phyloP scores from a whole-genome alignment of 208 protist species.

The Leishmania gerbilli region DNA sequence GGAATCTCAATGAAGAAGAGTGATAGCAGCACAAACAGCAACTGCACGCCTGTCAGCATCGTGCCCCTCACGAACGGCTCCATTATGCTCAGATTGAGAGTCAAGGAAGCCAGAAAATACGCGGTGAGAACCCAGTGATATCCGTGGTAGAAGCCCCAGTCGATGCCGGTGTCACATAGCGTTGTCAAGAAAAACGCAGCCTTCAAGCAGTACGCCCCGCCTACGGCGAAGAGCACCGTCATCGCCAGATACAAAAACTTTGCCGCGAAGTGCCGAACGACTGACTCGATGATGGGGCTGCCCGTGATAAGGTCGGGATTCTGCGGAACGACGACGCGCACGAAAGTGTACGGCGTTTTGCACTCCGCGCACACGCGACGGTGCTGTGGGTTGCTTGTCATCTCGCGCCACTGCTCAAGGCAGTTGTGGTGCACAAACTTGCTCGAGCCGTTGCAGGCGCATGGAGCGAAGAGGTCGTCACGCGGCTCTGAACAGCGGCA shows the following conservation, averaged over 20 bases:
- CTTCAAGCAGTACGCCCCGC: conserved; percentile 26
- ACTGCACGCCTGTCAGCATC: conserved; percentile 16
- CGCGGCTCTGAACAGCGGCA: conserved; percentile 25
- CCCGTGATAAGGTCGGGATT: conserved; percentile 21
- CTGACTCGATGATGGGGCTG: conserved; percentile 30
- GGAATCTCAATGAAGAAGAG: conserved; percentile 29
- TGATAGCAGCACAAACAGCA: conserved; percentile 28
- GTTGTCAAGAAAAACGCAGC: conserved; percentile 12
- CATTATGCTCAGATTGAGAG: conserved; percentile 29
- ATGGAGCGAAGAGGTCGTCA: conserved; percentile 32
- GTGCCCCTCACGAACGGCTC: conserved; percentile 25
- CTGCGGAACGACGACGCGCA: conserved; percentile 25
- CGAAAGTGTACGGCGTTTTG: conserved; percentile 34
- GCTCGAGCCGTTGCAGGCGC: conserved; percentile 33
- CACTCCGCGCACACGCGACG: conserved; percentile 35
- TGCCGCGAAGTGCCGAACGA: conserved; percentile 22
- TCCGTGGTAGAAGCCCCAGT: conserved; percentile 22
- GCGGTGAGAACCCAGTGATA: conserved; percentile 29
- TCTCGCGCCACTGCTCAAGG: conserved; percentile 33
- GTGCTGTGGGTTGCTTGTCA: conserved; percentile 34
- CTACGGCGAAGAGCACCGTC: conserved; percentile 9
- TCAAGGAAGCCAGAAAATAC: conserved; percentile 23
- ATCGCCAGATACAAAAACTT: neutral
- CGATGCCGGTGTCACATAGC: conserved; percentile 12
- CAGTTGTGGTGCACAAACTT: conserved; percentile 32